These are phyloP conservation scores for Astrocystis sublimbata DNA, from an alignment of 495 filamentous ascomycete species.

Conservation along the genomic window DNA sequence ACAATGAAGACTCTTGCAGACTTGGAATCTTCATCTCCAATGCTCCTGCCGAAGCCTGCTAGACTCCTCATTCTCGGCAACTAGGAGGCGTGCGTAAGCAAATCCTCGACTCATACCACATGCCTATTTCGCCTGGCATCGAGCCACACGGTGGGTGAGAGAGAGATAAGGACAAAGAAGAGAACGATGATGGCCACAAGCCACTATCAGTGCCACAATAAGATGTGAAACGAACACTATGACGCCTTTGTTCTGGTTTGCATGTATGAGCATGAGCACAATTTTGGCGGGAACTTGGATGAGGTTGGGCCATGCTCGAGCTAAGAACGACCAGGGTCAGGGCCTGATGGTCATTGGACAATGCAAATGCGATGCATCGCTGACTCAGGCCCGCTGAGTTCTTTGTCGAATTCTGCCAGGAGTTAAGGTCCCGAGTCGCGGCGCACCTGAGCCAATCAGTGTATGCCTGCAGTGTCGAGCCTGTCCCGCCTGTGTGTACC, in stretches of 20 bases:
- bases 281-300: too few species aligned
- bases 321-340: neutral
- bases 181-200: neutral
- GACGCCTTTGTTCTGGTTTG: slow-evolving; percentile 5
- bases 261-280: too few species aligned
- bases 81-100: neutral
- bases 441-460: slow-evolving; percentile 8
- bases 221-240: slow-evolving; percentile 7
- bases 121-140: neutral
- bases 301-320: too few species aligned
- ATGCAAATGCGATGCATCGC: too few species aligned
- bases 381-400: slow-evolving; percentile 1
- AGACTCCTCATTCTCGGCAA: neutral
- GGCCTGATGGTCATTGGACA: neutral
- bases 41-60: too few species aligned
- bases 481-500: too few species aligned
- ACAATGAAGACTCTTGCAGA: neutral
- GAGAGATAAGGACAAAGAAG: neutral
- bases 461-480: neutral
- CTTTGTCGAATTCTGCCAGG: too few species aligned
- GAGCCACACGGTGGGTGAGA: neutral
- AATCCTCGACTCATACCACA: neutral
- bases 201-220: neutral
- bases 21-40: neutral
- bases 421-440: too few species aligned